These are phyloP conservation scores for Termitomyces sp. DNA, from an alignment of 768 basidiomycete genomes.

Conservation along the genomic window DNA sequence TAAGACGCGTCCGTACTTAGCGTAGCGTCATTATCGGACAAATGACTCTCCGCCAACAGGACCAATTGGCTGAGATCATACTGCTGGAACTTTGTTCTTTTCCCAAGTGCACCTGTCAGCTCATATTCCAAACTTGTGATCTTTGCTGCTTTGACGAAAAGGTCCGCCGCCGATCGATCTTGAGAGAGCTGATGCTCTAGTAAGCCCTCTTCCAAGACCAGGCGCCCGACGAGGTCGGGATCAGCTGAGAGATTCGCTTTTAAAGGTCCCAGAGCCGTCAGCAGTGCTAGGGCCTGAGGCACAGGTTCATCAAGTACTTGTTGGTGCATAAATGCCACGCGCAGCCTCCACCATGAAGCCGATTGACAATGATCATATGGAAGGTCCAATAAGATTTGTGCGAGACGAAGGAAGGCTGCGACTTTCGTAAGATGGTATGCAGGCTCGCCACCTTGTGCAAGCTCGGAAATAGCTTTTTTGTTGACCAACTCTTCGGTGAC, in stretches of 20 bases:
- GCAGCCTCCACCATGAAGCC: slow-evolving; percentile 80
- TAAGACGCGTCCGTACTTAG: slow-evolving; percentile 8
- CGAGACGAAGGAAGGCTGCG: slow-evolving; percentile 70
- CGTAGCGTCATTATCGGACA: slow-evolving; percentile 29
- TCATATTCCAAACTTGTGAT: slow-evolving; percentile 83
- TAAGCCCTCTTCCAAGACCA: slow-evolving; percentile 75
- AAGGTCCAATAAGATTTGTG: slow-evolving; percentile 62
- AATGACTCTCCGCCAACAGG: slow-evolving; percentile 83
- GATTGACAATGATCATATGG: slow-evolving; percentile 49
- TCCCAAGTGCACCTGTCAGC: slow-evolving; percentile 89
- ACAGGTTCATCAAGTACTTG: slow-evolving; percentile 85
- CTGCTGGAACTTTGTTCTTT: slow-evolving; percentile 91
- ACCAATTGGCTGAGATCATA: slow-evolving; percentile 86
- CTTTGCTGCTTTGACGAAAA: slow-evolving; percentile 74
- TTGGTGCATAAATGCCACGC: slow-evolving; percentile 68
- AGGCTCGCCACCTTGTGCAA: slow-evolving; percentile 88
- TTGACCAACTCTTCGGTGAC: slow-evolving; percentile 53
- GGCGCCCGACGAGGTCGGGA: slow-evolving; percentile 62
- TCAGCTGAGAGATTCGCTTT: slow-evolving; percentile 38
- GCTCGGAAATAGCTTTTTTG: slow-evolving; percentile 62
- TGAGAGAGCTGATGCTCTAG: slow-evolving; percentile 72
- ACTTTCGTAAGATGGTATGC: slow-evolving; percentile 84
- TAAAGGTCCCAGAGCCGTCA: slow-evolving; percentile 40
- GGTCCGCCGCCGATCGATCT: slow-evolving; percentile 74
- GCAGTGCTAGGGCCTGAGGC: slow-evolving; percentile 41